These are phyloP conservation scores for Fusarium palustre DNA, from an alignment of 2,329 filamentous ascomycete species.

Conservation along the genomic window DNA sequence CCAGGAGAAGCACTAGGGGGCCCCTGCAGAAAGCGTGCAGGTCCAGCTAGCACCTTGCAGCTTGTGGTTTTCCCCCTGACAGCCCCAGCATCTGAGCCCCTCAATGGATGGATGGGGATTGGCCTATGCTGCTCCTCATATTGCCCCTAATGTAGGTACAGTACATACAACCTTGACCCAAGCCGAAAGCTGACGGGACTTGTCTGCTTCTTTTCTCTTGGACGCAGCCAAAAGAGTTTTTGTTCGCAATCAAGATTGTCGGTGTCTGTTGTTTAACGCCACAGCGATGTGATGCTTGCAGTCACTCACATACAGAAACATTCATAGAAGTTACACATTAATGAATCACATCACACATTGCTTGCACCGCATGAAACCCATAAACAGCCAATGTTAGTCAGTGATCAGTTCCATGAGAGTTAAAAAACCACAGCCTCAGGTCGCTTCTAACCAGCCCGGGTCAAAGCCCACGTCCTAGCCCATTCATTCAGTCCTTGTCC, in stretches of 20 bases:
- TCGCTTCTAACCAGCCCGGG: slow-evolving; percentile 8
- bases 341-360: slow-evolving; percentile 10
- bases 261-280: neutral
- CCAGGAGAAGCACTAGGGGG: slow-evolving; percentile 3
- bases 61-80: slow-evolving; percentile 38
- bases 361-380: slow-evolving; percentile 6
- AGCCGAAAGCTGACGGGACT: neutral
- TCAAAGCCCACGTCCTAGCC: slow-evolving; percentile 16
- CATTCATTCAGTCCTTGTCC: slow-evolving; percentile 13
- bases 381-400: neutral
- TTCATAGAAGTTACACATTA: neutral
- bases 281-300: neutral
- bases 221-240: neutral
- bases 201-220: neutral
- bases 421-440: neutral
- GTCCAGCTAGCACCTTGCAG: slow-evolving; percentile 1
- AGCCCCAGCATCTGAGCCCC: slow-evolving; percentile 31
- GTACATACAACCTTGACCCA: slow-evolving; percentile 23
- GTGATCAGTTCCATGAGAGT: slow-evolving; percentile 33
- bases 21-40: slow-evolving; percentile 36
- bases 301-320: neutral
- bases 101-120: slow-evolving; percentile 16
- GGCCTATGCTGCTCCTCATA: slow-evolving; percentile 36
- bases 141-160: slow-evolving; percentile 44
- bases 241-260: neutral